Evolutionary conservation across 192 early-diverging fungal genomes (phyloP).

Genomic region (Mortierella alpina): DNA sequence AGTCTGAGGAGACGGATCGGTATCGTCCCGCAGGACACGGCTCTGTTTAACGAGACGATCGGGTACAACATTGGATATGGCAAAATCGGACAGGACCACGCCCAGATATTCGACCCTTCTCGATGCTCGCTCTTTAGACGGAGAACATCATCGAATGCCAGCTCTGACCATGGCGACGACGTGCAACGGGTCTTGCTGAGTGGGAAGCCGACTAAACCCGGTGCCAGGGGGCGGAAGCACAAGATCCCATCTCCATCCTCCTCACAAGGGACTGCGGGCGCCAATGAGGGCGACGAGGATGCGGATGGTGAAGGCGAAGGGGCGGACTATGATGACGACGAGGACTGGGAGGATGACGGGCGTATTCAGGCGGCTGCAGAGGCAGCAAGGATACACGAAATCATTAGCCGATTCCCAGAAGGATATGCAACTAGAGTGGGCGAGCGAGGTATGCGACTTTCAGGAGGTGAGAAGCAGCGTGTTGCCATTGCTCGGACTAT

Average conservation of each 20-base stretch:
- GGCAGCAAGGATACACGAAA: constrained; percentile 86
- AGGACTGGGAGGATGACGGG: constrained; percentile 47
- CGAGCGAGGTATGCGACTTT: constrained; percentile 80
- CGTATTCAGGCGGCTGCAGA: constrained; percentile 74
- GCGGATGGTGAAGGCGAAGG: constrained; percentile 55
- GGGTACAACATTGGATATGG: constrained; percentile 94
- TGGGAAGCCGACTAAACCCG: constrained; percentile 11
- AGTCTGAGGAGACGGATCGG: constrained; percentile 85
- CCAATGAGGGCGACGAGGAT: constrained; percentile 74
- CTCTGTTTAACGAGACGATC: constrained; percentile 90
- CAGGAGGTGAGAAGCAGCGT: constrained; percentile 91
- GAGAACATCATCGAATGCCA: constrained; percentile 3
- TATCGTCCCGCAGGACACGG: constrained; percentile 87
- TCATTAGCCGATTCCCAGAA: constrained; percentile 79
- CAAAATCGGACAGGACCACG: constrained; percentile 64
- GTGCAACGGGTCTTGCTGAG: constrained; percentile 13
- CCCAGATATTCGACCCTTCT: constrained; percentile 64
- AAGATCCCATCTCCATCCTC: constrained; percentile 6
- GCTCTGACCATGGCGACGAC: constrained; percentile 7
- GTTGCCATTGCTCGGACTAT: constrained; percentile 91
- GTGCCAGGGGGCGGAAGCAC: constrained; percentile 6
- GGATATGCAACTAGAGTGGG: constrained; percentile 80
- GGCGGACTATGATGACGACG: constrained; percentile 33
- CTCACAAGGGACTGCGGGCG: constrained; percentile 9
- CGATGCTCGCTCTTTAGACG: background rate